phyloP scores from a whole-genome alignment of 2,329 filamentous ascomycete genomes.

The Myriosclerotinia curreyana region DNA sequence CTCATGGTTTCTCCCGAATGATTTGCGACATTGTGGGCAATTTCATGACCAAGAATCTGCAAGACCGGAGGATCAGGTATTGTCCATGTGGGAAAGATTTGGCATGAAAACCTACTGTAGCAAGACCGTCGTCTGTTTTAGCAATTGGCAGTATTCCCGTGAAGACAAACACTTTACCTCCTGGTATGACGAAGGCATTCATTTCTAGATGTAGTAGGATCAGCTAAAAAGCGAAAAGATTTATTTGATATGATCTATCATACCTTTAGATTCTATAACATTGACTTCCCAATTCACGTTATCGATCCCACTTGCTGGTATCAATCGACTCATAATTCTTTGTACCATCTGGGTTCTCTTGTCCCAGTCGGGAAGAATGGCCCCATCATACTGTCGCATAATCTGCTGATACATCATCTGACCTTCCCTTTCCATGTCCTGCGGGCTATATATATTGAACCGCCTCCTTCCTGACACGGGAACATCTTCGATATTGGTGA shows the following conservation, averaged over 20 bases:
- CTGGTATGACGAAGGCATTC: constrained; percentile 77
- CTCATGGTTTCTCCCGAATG: constrained; percentile 63
- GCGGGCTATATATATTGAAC: constrained; percentile 66
- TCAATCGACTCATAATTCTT: constrained; percentile 62
- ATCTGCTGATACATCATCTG: constrained; percentile 55
- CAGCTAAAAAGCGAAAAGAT: background rate
- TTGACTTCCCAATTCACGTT: constrained; percentile 65
- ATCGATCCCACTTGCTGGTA: constrained; percentile 62
- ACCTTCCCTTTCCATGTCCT: constrained; percentile 53
- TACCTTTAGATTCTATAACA: constrained; percentile 65
- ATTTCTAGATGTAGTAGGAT: constrained; percentile 37
- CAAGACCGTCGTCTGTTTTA: constrained; percentile 64
- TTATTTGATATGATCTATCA: background rate
- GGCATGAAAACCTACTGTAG: constrained; percentile 44
- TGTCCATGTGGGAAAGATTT: background rate
- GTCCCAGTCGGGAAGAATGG: constrained; percentile 57
- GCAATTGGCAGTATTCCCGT: constrained; percentile 70
- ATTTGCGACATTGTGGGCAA: constrained; percentile 70
- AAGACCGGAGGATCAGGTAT: constrained; percentile 46
- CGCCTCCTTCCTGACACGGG: constrained; percentile 68
- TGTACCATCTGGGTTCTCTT: constrained; percentile 54
- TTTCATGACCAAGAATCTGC: constrained; percentile 79
- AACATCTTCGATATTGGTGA: constrained; percentile 67
- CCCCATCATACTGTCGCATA: constrained; percentile 52
- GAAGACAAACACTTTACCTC: constrained; percentile 77